A percentile compares a stretch with the other conserved stretches of the same genome.
These are phyloP conservation scores for Furcasterigmium furcatum DNA, from an alignment of 2,329 filamentous ascomycete species.

Conservation along the genomic window DNA sequence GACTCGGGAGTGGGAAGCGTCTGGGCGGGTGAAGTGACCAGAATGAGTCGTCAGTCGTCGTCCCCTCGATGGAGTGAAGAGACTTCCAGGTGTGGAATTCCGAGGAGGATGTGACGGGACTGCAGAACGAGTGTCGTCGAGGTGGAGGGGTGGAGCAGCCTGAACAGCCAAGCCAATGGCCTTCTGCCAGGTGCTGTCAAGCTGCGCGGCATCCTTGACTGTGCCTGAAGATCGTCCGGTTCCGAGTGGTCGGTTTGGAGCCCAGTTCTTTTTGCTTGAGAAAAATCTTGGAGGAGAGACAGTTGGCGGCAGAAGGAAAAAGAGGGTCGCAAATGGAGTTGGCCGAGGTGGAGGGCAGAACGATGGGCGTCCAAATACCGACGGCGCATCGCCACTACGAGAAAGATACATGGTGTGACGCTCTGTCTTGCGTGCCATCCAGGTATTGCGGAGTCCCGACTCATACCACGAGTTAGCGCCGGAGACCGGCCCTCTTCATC, in stretches of 20 bases:
- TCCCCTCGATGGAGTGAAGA: background rate
- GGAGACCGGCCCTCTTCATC: background rate
- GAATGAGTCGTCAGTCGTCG: background rate
- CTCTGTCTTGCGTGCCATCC: background rate
- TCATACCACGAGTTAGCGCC: background rate
- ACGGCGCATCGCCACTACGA: background rate
- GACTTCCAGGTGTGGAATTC: background rate
- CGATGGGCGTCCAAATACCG: background rate
- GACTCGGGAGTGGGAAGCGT: background rate
- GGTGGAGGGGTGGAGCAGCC: background rate
- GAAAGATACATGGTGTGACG: background rate
- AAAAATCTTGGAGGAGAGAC: too few species aligned
- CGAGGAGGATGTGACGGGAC: background rate
- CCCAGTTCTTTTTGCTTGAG: too few species aligned
- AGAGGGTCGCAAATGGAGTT: too few species aligned
- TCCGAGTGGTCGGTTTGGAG: background rate
- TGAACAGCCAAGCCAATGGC: background rate
- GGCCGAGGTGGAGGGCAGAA: background rate
- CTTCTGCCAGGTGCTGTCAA: background rate
- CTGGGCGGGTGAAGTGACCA: background rate
- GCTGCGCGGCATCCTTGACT: background rate
- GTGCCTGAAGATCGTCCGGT: background rate
- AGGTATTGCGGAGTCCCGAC: background rate
- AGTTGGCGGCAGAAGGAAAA: too few species aligned
- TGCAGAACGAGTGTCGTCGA: background rate